Base-by-base conservation (phyloP, 306 rosid genomes). In the Oemleria cerasiformis region DNA sequence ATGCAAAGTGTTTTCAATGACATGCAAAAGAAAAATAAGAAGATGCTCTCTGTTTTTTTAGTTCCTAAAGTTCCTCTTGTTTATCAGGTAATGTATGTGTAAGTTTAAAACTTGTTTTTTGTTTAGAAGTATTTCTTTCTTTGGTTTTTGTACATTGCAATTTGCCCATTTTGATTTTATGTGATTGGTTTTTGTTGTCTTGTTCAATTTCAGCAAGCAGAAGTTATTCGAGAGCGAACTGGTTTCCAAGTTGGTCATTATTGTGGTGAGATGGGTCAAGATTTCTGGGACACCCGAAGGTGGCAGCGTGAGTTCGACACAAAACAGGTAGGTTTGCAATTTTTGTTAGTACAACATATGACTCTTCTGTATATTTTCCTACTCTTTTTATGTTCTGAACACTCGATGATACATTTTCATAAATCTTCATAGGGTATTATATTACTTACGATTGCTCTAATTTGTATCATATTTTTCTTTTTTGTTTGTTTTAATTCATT, bases 191-290 rank as follows among this genome's bases (percentile, higher is more conserved):
- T 72, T 50, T 71, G 23, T 14, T 75, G 43, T 39, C 75, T 71
- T 71, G 71, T 84, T 68, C 45, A 20, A 70, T 67, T 85, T 78
- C 89, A 94, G 99, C 99, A 94, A 94, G 99, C 99, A 17, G 99
- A 94, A 76, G 99, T 88, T 42, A 94, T 94, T 68, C 91, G 99
- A 5, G 99, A 94, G 83, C 89, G 95, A 68, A 94, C 99, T 51
- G 96, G 97, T 75, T 91, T 77, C 73, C 95, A 87, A 71, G 99
- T 94, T 55, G 97, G 99, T 13, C 99, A 94, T 82, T 94, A 94
- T 71, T 94, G 99, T 36, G 97, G 99, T 73, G 99, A 94, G 84
- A 94, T 94, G 99, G 99, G 99, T 50, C 99, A 91, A 83, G 99
- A 94, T 71, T 91, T 94, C 71, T 94, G 99, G 99, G 99, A 94